These are phyloP conservation scores for Trifolium dubium DNA, from an alignment of 306 rosid species.

Conservation along the genomic window DNA sequence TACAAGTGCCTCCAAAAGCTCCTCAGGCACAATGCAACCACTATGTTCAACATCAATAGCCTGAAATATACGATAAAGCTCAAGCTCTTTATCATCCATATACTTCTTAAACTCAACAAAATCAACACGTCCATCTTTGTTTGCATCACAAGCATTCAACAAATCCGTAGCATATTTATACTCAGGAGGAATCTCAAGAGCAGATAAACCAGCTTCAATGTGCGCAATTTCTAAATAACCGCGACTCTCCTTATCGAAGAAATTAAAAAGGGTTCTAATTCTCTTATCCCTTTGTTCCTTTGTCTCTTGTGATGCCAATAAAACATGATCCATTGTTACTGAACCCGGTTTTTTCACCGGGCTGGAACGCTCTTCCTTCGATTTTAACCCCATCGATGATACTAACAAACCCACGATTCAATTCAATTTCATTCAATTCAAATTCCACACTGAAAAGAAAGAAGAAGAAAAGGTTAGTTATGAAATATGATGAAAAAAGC, in stretches of 20 bases:
- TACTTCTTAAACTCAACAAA: slow-evolving; percentile 75
- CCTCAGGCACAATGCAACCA: slow-evolving; percentile 91
- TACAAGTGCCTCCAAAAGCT: slow-evolving; percentile 94
- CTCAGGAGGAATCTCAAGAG: slow-evolving; percentile 81
- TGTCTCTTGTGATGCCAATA: slow-evolving; percentile 79
- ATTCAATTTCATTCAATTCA: neutral
- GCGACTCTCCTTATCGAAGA: slow-evolving; percentile 68
- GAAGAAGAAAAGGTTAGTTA: neutral
- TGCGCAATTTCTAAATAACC: slow-evolving; percentile 71
- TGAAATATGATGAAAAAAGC: neutral
- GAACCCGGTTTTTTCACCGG: slow-evolving; percentile 69
- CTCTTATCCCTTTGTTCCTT: slow-evolving; percentile 78
- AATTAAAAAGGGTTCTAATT: slow-evolving; percentile 66
- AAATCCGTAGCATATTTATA: slow-evolving; percentile 88
- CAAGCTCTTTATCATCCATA: slow-evolving; percentile 94
- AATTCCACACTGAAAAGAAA: neutral
- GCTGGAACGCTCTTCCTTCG: slow-evolving; percentile 54
- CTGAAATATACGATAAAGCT: slow-evolving; percentile 89
- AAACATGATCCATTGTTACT: slow-evolving; percentile 86
- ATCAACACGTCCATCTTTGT: slow-evolving; percentile 81
- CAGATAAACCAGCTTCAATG: slow-evolving; percentile 84
- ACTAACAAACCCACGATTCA: neutral
- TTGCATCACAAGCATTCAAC: slow-evolving; percentile 73
- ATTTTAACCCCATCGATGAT: slow-evolving; percentile 46
- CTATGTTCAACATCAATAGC: slow-evolving; percentile 92